Conservation (phyloP, 768 basidiomycete genomes). For the Amanita muscaria region DNA sequence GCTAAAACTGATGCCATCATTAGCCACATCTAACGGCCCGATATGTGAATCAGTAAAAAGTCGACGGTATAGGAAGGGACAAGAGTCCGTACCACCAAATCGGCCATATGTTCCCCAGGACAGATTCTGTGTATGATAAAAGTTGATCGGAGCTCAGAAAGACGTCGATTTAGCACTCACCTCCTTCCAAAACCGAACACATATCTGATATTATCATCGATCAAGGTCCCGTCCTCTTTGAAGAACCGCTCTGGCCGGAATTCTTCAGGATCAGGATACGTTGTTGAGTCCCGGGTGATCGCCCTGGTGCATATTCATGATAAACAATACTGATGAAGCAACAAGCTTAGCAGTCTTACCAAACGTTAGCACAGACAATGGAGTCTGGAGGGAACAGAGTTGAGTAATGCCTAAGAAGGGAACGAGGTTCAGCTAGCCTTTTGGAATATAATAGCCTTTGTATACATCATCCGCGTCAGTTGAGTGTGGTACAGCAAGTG, state of each 20-base stretch:
- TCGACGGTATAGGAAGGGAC: conserved; percentile 6
- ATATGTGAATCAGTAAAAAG: too few species aligned
- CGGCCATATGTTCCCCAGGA: conserved; percentile 18
- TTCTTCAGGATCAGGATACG: background rate
- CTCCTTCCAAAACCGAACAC: conserved; percentile 27
- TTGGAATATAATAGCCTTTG: conserved; percentile 4
- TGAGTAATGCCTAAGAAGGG: background rate
- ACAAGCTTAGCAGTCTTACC: background rate
- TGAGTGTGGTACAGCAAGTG: background rate
- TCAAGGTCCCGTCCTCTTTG: background rate
- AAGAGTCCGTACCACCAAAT: conserved; percentile 15
- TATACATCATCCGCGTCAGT: conserved; percentile 1
- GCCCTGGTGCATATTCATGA: too few species aligned
- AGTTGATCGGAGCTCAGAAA: too few species aligned
- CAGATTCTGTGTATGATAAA: conserved; percentile 11
- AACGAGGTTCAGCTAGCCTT: background rate
- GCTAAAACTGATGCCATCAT: background rate
- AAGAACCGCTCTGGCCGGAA: conserved; percentile 3
- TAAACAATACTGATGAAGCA: background rate
- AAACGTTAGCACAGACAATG: background rate
- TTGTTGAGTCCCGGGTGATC: conserved; percentile 12
- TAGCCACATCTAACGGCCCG: background rate
- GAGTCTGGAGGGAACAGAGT: background rate
- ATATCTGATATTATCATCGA: conserved; percentile 11
- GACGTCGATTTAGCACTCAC: too few species aligned